Percentiles rank a stretch among this genome's conserved stretches.
These are phyloP conservation scores for Handroanthus guayacan DNA, from an alignment of 257 asterid genomes.

Conservation along the genomic window DNA sequence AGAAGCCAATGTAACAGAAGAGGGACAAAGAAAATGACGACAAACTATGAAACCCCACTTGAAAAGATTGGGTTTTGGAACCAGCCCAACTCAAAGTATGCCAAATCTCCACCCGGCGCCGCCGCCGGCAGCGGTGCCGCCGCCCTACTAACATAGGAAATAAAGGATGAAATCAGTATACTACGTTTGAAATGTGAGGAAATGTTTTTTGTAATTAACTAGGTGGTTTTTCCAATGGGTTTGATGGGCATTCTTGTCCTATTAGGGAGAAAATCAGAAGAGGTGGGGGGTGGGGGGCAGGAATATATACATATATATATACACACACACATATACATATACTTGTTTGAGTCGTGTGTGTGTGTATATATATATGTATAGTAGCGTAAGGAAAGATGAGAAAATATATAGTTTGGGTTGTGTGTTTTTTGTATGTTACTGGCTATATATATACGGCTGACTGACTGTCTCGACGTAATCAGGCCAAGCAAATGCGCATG, in stretches of 20 bases:
- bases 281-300: no score
- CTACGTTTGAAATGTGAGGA: not conserved
- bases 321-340: no score
- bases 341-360: no score
- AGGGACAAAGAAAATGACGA: constrained; percentile 21
- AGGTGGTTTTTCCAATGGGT: not conserved
- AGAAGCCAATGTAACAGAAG: constrained; percentile 37
- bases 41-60: constrained; percentile 29
- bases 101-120: not conserved
- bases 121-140: constrained; percentile 16
- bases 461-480: constrained; percentile 40
- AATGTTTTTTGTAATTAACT: not conserved
- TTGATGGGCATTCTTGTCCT: constrained; percentile 43
- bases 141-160: constrained; percentile 15
- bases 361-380: constrained; percentile 24
- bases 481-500: constrained; percentile 40
- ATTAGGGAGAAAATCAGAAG: constrained; percentile 16
- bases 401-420: constrained; percentile 32
- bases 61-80: constrained; percentile 35
- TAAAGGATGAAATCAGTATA: not conserved
- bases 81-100: constrained; percentile 31
- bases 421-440: constrained; percentile 30
- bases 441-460: constrained; percentile 26
- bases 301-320: no score
- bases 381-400: constrained; percentile 37